Evolutionary conservation across 2,329 filamentous ascomycete species (phyloP), one percentile per base, ranked within the genome.

Genomic region (Thielaviopsis cerberus): DNA sequence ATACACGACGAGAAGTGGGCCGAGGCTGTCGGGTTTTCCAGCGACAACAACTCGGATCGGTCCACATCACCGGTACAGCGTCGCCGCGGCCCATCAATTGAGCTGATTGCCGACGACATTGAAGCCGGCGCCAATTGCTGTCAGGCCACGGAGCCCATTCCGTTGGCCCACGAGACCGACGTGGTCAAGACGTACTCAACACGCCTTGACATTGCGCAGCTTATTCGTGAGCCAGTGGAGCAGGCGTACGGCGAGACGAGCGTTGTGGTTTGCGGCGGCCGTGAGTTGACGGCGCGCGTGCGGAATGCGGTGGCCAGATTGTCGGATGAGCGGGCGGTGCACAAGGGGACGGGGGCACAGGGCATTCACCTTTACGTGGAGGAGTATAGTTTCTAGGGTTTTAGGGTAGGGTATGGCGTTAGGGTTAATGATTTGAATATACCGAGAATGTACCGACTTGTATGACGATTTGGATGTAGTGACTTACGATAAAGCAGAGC

Each of bases 261-360:
- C 0, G 74, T 82, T 0, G 74, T 80, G 0, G 79, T 81, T 0
- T 82, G 79, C 61, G 80, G 78, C 15, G 80, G 79, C 1, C 73
- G 73, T 55, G 75, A 75, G 53, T 67, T 82, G 24, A 77, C 79
- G 1, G 70, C 76, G 1, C 69, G 69, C 52, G 74, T 77, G 15
- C 70, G 80, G 59, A 82, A 79, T 62, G 75, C 71, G 59, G 78
- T 82, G 2, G 74, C 76, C 1, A 69, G 67, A 27, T 61, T 82
- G 61, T 80, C 77, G 57, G 79, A 83, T 63, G 79, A 82, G 67
- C 69, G 80, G 48, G 80, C 76, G 0, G 79, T 82, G 23, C 80
- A 82, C 64, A 83, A 83, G 66, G 80, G 80, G 4, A 82, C 78
- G 0, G 79, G 78, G 0, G 79, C 80, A 0, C 80, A 83, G 64